Base-by-base conservation (phyloP, 352 stramenopile species). In the Phytophthora melonis region DNA sequence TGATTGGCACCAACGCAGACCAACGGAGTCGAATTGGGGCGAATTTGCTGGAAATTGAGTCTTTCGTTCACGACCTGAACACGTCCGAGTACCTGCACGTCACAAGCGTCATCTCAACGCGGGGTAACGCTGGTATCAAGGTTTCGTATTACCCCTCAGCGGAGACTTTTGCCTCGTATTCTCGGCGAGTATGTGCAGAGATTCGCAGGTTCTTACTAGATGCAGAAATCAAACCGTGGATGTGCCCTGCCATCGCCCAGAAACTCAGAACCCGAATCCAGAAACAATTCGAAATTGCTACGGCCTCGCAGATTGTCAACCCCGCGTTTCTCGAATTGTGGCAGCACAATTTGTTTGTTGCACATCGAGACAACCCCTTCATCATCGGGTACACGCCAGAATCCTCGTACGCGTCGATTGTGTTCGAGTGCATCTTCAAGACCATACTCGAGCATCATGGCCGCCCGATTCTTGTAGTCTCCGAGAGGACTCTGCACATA, bases 361-460 rank as follows among this genome's bases (percentile, higher is more conserved):
- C 58, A 6, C 16, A 76, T 39, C 36, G 57, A 64, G 21, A 70
- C 6, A 27, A 49, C 34, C 19, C 56, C 1, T 63, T 68, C 0
- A 63, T 83, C 52, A 54, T 83, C 21, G 75, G 53, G 21, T 78
- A 82, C 21, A 69, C 63, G 5, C 18, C 8, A 8, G 53, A 58
- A 3, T 73, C 53, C 5, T 52, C 50, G 0, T 71, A 56, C 13
- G 55, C 39, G 23, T 74, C 68, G 3, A 55, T 62, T 8, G 30
- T 79, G 8, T 61, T 84, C 8, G 82, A 87, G 63, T 83, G 74
- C 13, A 36, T 88, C 5, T 75, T 89, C 14, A 45, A 66, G 0
- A 59, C 67, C 1, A 66, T 81, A 3, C 84, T 81, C 18, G 55
- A 43, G 3, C 39, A 53, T 3, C 30, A 72, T 5, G 59, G 63